Evolutionary conservation across 257 asterid species (phyloP).

Genomic region (Solanum peruvianum): DNA sequence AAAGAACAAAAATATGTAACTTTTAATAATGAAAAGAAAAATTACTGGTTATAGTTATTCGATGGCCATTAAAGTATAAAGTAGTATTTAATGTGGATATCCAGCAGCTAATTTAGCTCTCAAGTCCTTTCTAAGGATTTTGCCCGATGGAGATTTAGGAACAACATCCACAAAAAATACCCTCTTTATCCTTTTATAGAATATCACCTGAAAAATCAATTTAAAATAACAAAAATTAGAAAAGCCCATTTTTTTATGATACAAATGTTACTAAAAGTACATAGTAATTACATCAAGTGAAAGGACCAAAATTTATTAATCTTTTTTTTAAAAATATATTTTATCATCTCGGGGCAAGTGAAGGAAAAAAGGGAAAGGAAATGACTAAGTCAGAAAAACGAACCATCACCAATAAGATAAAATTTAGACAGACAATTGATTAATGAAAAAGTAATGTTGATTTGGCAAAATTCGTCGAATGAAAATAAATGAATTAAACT

Average conservation of each 20-base stretch:
- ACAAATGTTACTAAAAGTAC: not conserved
- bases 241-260: not conserved
- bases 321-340: no score
- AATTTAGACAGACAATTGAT: no score
- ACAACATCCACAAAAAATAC: slow-evolving; percentile 64
- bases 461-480: not conserved
- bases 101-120: slow-evolving; percentile 56
- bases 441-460: no score
- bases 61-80: not conserved
- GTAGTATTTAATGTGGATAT: not conserved
- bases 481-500: not conserved
- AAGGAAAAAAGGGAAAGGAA: not conserved
- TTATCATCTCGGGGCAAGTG: not conserved
- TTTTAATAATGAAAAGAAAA: not conserved
- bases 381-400: no score
- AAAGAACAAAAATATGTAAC: not conserved
- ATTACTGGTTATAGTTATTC: not conserved
- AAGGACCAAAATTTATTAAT: no score
- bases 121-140: slow-evolving; percentile 83
- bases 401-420: no score
- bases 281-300: not conserved
- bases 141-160: slow-evolving; percentile 86
- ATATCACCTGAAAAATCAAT: slow-evolving; percentile 46
- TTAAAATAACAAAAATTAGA: not conserved
- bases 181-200: slow-evolving; percentile 66